A percentile compares a stretch with the other conserved stretches of the same genome.
phyloP scores from a whole-genome alignment of 495 filamentous ascomycete species.

The Aspergillus egyptiacus region DNA sequence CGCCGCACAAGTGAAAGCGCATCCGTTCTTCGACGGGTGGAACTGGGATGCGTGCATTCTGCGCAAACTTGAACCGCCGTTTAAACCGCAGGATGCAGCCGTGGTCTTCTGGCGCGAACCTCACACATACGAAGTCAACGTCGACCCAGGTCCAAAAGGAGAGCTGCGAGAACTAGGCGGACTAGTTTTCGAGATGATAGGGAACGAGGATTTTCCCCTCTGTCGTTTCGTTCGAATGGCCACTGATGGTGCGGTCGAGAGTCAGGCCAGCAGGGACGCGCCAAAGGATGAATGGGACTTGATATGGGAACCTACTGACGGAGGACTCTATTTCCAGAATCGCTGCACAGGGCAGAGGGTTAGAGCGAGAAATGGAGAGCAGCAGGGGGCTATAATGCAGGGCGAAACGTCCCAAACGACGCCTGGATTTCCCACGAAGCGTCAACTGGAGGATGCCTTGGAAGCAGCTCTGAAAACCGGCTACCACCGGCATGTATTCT shows the following conservation, averaged over 20 bases:
- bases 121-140: background rate
- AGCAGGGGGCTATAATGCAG: background rate
- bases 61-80: background rate
- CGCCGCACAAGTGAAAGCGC: slow-evolving; percentile 8
- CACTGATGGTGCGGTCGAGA: too few species aligned
- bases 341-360: background rate
- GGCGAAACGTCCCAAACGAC: background rate
- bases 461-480: background rate
- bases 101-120: background rate
- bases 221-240: too few species aligned
- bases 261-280: background rate
- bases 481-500: background rate
- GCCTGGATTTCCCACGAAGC: background rate
- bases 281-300: background rate
- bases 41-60: background rate
- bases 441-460: background rate
- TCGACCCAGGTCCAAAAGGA: background rate
- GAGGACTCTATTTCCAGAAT: slow-evolving; percentile 1
- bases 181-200: background rate
- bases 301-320: background rate
- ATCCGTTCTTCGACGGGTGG: background rate
- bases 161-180: background rate
- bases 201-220: background rate
- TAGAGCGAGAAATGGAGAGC: background rate
- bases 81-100: background rate